phyloP scores from a whole-genome alignment of 2,329 filamentous ascomycete species.

The Aspergillus japonicus region DNA sequence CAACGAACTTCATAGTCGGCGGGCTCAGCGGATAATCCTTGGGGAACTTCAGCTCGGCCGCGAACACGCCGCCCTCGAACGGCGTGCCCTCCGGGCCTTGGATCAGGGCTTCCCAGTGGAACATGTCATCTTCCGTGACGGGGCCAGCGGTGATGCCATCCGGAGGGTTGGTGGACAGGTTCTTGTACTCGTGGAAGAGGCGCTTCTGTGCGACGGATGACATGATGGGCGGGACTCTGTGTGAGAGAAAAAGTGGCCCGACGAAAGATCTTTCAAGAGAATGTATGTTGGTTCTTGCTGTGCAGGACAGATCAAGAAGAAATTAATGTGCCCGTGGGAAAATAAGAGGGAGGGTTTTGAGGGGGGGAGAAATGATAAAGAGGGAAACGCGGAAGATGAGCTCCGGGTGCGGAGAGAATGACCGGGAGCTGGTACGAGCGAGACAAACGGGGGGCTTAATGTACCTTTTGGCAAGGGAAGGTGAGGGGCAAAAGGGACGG shows the following conservation, averaged over 20 bases:
- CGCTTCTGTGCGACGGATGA: slow-evolving; percentile 64
- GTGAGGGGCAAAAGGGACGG: not conserved
- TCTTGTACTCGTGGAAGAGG: slow-evolving; percentile 93
- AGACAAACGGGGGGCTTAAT: not conserved
- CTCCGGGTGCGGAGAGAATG: not conserved
- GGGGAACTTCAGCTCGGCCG: slow-evolving; percentile 90
- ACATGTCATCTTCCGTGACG: slow-evolving; percentile 88
- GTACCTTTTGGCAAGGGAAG: not conserved
- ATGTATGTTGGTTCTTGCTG: not conserved
- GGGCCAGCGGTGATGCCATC: slow-evolving; percentile 96
- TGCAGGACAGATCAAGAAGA: not conserved
- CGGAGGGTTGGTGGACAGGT: slow-evolving; percentile 90
- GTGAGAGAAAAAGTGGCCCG: not conserved
- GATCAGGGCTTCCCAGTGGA: slow-evolving; percentile 94
- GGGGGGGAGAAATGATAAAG: not conserved
- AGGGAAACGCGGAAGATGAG: not conserved
- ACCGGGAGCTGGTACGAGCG: not conserved
- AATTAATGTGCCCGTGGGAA: not conserved
- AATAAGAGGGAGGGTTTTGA: not conserved
- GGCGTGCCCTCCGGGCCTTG: slow-evolving; percentile 93
- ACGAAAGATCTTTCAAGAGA: not conserved
- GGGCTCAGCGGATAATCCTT: slow-evolving; percentile 96
- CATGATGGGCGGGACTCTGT: slow-evolving; percentile 9
- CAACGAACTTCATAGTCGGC: slow-evolving; percentile 92
- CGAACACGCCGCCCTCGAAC: slow-evolving; percentile 93